Evolutionary conservation across 2,329 filamentous ascomycete species (phyloP).

Genomic region (Ophiocordyceps camponoti-rufipedis): DNA sequence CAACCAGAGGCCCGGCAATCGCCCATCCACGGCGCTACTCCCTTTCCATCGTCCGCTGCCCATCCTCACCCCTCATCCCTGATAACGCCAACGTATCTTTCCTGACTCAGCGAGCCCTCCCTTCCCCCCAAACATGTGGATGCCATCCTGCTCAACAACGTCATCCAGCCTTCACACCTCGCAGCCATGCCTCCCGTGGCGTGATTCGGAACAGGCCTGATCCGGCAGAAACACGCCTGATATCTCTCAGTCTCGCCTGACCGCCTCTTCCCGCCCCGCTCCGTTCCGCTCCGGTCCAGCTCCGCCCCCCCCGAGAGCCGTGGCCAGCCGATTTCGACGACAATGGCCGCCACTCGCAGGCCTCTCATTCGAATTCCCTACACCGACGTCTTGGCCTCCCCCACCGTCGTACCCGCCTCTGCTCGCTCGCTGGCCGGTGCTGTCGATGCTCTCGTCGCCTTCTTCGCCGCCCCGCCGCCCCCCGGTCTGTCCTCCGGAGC

Average conservation of each 20-base stretch:
- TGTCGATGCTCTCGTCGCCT: constrained; percentile 56
- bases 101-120: too few relatives aligned
- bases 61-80: too few relatives aligned
- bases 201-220: background rate
- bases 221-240: background rate
- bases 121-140: too few relatives aligned
- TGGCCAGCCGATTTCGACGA: background rate
- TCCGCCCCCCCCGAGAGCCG: too few relatives aligned
- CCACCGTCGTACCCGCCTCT: constrained; percentile 53
- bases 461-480: constrained; percentile 47
- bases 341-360: constrained; percentile 22
- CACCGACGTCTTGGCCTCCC: constrained; percentile 61
- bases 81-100: too few relatives aligned
- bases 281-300: background rate
- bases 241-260: background rate
- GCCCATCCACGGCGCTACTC: too few relatives aligned
- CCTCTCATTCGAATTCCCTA: constrained; percentile 79
- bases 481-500: constrained; percentile 26
- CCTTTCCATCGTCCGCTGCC: too few relatives aligned
- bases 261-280: background rate
- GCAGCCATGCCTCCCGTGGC: background rate
- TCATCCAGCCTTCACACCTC: background rate
- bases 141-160: background rate
- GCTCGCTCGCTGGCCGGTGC: constrained; percentile 56
- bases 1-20: too few relatives aligned